phyloP scores from a whole-genome alignment of 192 early-diverging fungal species.

The Coemansia sp. region DNA sequence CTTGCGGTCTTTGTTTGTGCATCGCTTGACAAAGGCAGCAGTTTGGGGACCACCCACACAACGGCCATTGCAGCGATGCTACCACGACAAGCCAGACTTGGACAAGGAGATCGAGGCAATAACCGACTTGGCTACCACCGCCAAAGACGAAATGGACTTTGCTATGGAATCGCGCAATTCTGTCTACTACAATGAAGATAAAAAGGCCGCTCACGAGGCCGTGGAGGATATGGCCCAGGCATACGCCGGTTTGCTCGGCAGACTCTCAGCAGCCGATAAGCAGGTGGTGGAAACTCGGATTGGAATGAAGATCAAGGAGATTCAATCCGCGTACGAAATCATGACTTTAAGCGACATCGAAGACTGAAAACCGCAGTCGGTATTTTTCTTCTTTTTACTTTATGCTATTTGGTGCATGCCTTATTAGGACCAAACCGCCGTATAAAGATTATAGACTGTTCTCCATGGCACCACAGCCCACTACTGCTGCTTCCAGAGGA shows the following conservation, averaged over 20 bases:
- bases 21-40: not conserved
- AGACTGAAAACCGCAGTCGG: conserved; percentile 13
- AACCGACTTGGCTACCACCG: conserved; percentile 44
- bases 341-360: conserved; percentile 49
- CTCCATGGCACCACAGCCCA: too few relatives aligned
- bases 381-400: conserved; percentile 7
- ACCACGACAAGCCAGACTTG: conserved; percentile 11
- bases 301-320: conserved; percentile 53
- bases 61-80: conserved; percentile 3
- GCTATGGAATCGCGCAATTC: conserved; percentile 53
- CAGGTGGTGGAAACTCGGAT: conserved; percentile 28
- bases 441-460: too few relatives aligned
- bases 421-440: too few relatives aligned
- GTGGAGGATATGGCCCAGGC: conserved; percentile 43
- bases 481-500: too few relatives aligned
- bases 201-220: conserved; percentile 42
- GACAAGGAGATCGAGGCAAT: conserved; percentile 49
- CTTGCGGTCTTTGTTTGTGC: conserved; percentile 21
- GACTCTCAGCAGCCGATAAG: conserved; percentile 27
- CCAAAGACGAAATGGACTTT: conserved; percentile 55
- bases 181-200: conserved; percentile 53
- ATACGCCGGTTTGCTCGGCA: conserved; percentile 26
- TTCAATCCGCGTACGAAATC: conserved; percentile 48
- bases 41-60: not conserved
- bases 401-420: too few relatives aligned